Base-by-base conservation (phyloP, 768 basidiomycete species). In the Phlebiopsis gigantea region DNA sequence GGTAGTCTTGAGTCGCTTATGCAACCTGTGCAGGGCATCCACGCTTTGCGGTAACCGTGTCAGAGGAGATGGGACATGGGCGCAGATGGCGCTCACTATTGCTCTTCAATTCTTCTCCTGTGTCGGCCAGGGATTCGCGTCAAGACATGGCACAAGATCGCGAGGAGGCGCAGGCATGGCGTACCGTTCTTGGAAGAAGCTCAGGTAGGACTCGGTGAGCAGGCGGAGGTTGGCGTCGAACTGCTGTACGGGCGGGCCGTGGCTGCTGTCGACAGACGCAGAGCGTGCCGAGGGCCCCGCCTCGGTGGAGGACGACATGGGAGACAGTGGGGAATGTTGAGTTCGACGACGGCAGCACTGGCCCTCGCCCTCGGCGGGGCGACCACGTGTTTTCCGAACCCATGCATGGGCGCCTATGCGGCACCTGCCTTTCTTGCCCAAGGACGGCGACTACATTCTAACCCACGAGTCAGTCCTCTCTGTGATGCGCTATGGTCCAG, bases 181-280 rank as follows among this genome's bases (percentile, higher is more conserved):
- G 60, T 61, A 88, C 92, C 93, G 79, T 75, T 94, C 93, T 70
- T 84, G 82, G 72, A 95, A 93, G 75, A 94, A 95, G 56, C 66
- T 74, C 57, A 95, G 77, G 69, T 92, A 93, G 3, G 87, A 88
- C 63, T 93, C 87, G 42, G 79, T 79, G 60, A 90, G 69, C 61
- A 82, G 75, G 57, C 75, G 81, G 31, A 93, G 82, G 62, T 92
- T 83, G 41, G 77, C 66, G 52, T 93, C 90, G 63, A 90, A 92
- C 54, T 86, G 72, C 1, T 84, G 79, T 29, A 89, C 70, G 3
- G 88, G 87, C 49, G 58, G 59, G 21, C 57, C 57, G 26, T 62
- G 57, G 6, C 61, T 48, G 46, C 55, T 60, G 14, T 61, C 63
- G 2, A 59, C 44, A 7, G 56, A 53, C n/a, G 62, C 49, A 14